Percentiles rank a stretch among this genome's conserved stretches.
Evolutionary conservation across 2,329 filamentous ascomycete species (phyloP).

Genomic region (Septoria petroselini): DNA sequence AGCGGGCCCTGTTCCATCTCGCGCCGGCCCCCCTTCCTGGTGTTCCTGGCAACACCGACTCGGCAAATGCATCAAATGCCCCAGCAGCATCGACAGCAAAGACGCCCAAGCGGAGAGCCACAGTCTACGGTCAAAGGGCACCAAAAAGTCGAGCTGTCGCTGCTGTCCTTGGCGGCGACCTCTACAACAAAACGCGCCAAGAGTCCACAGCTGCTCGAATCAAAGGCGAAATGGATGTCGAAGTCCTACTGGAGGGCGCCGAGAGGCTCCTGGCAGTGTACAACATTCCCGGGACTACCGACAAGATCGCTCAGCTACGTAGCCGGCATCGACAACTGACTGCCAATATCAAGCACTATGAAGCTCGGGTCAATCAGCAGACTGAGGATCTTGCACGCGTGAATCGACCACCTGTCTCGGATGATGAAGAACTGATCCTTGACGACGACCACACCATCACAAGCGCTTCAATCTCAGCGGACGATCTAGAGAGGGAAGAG

Average conservation of each 20-base stretch:
- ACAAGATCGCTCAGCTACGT: conserved; percentile 71
- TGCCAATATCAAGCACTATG: conserved; percentile 75
- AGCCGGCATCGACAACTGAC: conserved; percentile 67
- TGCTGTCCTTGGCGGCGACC: conserved; percentile 79
- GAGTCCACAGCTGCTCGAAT: conserved; percentile 50
- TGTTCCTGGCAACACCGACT: conserved; percentile 45
- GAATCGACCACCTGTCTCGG: conserved; percentile 51
- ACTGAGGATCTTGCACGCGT: conserved; percentile 68
- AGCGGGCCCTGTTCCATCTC: conserved; percentile 90
- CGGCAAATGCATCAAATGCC: conserved; percentile 14
- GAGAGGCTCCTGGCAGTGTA: conserved; percentile 90
- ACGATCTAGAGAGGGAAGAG: conserved; percentile 67
- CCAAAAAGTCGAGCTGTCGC: conserved; percentile 81
- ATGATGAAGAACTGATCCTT: conserved; percentile 43
- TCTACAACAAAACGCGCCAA: conserved; percentile 74
- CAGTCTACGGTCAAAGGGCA: conserved; percentile 46
- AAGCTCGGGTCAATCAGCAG: conserved; percentile 75
- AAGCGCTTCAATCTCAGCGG: conserved; percentile 58
- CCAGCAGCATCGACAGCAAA: conserved; percentile 17
- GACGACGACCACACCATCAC: conserved; percentile 45
- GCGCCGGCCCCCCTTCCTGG: conserved; percentile 61
- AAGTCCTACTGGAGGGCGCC: conserved; percentile 77
- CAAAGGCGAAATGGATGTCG: conserved; percentile 77
- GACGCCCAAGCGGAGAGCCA: conserved; percentile 45
- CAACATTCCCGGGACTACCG: conserved; percentile 71